Base-by-base conservation (phyloP, 495 filamentous ascomycete genomes). In the Aspergillus homomorphus region DNA sequence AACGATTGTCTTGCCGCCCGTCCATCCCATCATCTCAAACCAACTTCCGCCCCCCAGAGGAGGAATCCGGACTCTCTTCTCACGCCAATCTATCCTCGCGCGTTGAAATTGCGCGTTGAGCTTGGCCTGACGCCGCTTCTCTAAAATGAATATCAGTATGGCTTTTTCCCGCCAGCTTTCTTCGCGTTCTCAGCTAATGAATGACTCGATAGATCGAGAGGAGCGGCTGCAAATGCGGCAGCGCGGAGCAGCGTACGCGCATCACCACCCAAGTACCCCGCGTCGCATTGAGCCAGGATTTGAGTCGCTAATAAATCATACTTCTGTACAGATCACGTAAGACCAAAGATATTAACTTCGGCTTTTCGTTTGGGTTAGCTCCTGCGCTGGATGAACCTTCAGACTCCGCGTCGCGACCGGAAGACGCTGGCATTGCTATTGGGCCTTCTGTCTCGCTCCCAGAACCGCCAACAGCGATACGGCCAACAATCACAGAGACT, bases 201-300 rank as follows among this genome's bases (percentile, higher is more conserved):
- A 22, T 12, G 44, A 4, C n/a, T 51, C 46, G 59, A 55, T 56
- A 80, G 79, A 77, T 68, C 76, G 82, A 69, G 71, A 81, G 66
- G 80, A 83, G 70, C 76, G 80, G 64, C 72, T 70, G 69, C 73
- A 79, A 66, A 83, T 83, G 78, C 82, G 82, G 62, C 80, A 82
- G 71, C 80, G 82, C 65, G 82, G 82, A 69, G 81, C 82, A 69
- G 82, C 72, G 80, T 84, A 78, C 66, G 78, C 68, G 65, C 63
- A 56, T 68, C 45, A 33, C 30, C 58, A 23, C 22, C 20, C 33
- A 26, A 9, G 6, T 62, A 67, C 68, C 63, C 66, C 69, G 72
- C 71, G 65, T 66, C 24, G 14, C 38, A 54, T 58, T 30, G 41
- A 16, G 4, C 15, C n/a, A 3, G 23, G 55, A 64, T 56, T 54